Base-by-base conservation (phyloP, 176 grass and related monocot genomes). In the Eleusine indica region DNA sequence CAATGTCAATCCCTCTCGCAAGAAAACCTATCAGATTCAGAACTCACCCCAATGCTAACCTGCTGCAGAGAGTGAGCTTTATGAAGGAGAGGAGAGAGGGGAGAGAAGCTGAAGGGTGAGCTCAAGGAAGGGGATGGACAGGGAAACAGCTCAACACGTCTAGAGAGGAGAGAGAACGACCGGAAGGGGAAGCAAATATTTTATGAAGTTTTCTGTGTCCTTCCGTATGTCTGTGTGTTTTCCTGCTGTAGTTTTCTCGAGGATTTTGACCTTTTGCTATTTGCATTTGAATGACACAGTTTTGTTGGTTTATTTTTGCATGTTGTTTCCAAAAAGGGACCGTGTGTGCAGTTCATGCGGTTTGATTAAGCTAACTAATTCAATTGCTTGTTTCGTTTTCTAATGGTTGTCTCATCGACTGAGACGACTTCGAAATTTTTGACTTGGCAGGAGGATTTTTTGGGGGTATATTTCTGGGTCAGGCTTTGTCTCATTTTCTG, bases 121-220 rank as follows among this genome's bases (percentile, higher is more conserved):
- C 52, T 76, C 74, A 78, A 15, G 21, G 73, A 81, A 74, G 51
- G 8, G 79, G 51, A 19, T 29, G 82, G 46, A 72, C 67, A 83
- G 84, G 84, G 85, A 93, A 91, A 87, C 94, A 96, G 94, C 91
- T 96, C 94, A 87, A 93, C 94, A 83, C 91, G 86, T 87, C 72
- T 77, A 62, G 76, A 70, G 39, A 49, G 35, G 17, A 15, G 5
- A 68, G 78, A 73, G 88, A 86, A 61, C 84, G 74, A 82, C 79
- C 28, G 64, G 41, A 85, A 51, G 38, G 29, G 69, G 25, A 43
- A 49, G 67, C 51, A 64, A 48, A 18, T 74, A 51, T 74, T 74
- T 73, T 81, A 77, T 9, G 51, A 21, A 30, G 30, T 18, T 86
- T 68, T 22, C 18, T 9, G 19, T 79, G 79, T 68, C 74, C 42